Evolutionary conservation across 805 yeast species (phyloP).

Genomic region (Ogataea saltuana): DNA sequence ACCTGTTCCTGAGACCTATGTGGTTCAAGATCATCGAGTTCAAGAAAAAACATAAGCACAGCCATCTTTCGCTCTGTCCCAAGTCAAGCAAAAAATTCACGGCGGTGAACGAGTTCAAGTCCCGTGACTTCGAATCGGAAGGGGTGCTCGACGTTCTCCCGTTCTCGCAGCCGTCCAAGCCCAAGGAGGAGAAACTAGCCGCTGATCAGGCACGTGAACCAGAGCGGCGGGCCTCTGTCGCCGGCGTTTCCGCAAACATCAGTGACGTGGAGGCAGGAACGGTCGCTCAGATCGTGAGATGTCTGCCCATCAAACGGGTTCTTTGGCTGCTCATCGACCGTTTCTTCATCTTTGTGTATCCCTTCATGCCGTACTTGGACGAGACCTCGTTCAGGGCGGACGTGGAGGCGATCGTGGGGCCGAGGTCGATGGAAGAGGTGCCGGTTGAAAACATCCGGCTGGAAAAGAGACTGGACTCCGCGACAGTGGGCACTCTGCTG

Average conservation of each 20-base stretch:
- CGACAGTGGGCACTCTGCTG: constrained; percentile 47
- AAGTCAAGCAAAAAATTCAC: neutral
- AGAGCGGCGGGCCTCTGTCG: constrained; percentile 17
- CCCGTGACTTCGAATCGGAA: constrained; percentile 38
- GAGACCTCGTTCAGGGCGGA: constrained; percentile 36
- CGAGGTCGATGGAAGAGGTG: constrained; percentile 36
- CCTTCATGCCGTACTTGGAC: constrained; percentile 50
- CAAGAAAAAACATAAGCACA: constrained; percentile 22
- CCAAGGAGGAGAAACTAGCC: constrained; percentile 7
- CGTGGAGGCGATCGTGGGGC: constrained; percentile 40
- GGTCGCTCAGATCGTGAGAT: constrained; percentile 35
- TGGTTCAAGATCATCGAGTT: constrained; percentile 33
- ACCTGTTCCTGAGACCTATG: constrained; percentile 39
- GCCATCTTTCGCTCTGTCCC: neutral
- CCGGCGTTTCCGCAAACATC: constrained; percentile 13
- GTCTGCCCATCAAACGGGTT: constrained; percentile 44
- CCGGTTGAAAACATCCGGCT: constrained; percentile 35
- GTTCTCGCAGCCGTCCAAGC: constrained; percentile 19
- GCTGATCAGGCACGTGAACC: neutral
- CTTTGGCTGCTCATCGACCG: constrained; percentile 48
- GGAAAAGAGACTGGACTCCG: constrained; percentile 48
- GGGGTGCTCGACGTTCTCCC: constrained; percentile 42
- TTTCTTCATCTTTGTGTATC: constrained; percentile 47
- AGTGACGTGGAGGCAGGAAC: constrained; percentile 27
- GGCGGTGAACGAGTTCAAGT: constrained; percentile 30